Conservation (phyloP, 345 rosid species). For the Excoecaria agallocha region DNA sequence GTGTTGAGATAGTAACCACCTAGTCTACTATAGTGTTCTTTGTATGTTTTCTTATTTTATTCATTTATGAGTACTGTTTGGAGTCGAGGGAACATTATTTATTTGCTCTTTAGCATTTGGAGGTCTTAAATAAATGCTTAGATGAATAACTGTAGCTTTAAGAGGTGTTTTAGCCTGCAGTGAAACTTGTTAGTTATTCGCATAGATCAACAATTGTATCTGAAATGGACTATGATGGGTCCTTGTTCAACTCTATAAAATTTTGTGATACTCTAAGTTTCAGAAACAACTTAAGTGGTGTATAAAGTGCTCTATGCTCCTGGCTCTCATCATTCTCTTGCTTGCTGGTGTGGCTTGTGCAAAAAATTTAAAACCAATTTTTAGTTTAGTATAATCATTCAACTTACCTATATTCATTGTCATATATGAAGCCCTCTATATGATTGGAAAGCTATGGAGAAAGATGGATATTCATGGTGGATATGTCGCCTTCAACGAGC, state of each 20-base stretch:
- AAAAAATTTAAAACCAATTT: not conserved
- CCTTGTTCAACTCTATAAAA: not conserved
- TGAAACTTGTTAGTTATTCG: not conserved
- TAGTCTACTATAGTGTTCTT: not conserved
- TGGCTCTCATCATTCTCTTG: not conserved
- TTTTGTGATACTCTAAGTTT: not conserved
- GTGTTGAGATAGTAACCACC: not conserved
- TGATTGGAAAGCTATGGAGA: constrained; percentile 93
- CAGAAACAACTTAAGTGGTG: not conserved
- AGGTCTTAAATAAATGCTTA: not conserved
- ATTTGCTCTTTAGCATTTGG: not conserved
- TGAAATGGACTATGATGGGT: not conserved
- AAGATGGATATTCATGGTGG: constrained; percentile 90
- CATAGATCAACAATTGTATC: not conserved
- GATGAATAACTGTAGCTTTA: not conserved
- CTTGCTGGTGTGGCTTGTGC: constrained; percentile 9
- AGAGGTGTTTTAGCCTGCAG: not conserved
- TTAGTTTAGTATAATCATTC: not conserved
- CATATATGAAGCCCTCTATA: constrained; percentile 72
- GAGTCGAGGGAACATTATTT: not conserved
- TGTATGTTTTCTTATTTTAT: not conserved
- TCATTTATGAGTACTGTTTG: not conserved
- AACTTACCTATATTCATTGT: constrained; percentile 21
- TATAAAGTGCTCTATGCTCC: constrained; percentile 2
- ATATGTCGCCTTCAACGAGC: constrained; percentile 68